Conservation (phyloP, 2,329 filamentous ascomycete genomes). For the Diaporthe australafricana region DNA sequence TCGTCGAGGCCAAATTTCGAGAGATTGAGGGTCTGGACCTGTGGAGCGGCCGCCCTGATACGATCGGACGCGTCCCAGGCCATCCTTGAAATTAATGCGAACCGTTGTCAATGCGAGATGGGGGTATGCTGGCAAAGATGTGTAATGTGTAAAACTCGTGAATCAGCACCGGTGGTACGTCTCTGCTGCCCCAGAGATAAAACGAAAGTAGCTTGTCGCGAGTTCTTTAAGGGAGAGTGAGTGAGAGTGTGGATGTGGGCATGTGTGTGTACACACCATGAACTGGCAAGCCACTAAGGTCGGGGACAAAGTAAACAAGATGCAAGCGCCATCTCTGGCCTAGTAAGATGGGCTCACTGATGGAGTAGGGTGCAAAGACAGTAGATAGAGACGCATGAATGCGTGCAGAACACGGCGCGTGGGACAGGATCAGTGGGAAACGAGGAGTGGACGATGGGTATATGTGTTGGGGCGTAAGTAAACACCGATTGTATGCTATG, state of each 20-base stretch:
- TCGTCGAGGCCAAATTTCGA: slow-evolving; percentile 26
- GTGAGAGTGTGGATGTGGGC: neutral
- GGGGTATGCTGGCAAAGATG: slow-evolving; percentile 21
- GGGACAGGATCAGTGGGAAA: slow-evolving; percentile 8
- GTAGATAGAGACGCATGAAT: neutral
- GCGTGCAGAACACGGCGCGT: slow-evolving; percentile 14
- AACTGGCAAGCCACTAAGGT: slow-evolving; percentile 27
- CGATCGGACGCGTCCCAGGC: slow-evolving; percentile 31
- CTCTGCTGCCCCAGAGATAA: neutral
- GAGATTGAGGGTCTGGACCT: slow-evolving; percentile 19
- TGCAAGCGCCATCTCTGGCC: slow-evolving; percentile 24
- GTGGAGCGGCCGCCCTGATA: slow-evolving; percentile 6
- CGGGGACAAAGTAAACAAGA: neutral
- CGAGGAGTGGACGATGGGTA: slow-evolving; percentile 10
- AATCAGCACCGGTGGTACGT: neutral
- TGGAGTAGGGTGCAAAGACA: neutral
- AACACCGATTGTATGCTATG: neutral
- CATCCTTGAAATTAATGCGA: slow-evolving; percentile 30
- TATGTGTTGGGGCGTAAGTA: slow-evolving; percentile 21
- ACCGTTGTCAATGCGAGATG: slow-evolving; percentile 9
- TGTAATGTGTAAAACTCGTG: neutral
- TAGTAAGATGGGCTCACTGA: neutral
- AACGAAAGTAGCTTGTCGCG: neutral
- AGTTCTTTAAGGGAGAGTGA: slow-evolving; percentile 2
- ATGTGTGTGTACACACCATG: neutral